Base-by-base conservation (phyloP, 179 eudicot species). In the Carnegiea gigantea region DNA sequence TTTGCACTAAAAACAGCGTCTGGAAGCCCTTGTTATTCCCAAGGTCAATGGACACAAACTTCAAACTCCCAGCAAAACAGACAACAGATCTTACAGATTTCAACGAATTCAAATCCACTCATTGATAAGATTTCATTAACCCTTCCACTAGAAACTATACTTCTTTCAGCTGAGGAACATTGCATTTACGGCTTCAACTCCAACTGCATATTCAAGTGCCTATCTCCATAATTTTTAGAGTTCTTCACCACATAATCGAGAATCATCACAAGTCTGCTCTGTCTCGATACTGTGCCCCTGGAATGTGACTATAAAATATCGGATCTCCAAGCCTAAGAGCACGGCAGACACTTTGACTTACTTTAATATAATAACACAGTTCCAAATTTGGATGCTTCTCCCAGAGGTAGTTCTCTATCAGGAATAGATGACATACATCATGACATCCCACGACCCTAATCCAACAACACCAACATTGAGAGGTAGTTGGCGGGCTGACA, bases 291-390 rank as follows among this genome's bases (percentile, higher is more conserved):
- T 75, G 24, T 17, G 10, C 38, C 26, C n/a, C 26, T 0, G 40
- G n/a, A 75, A 75, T 75, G 40, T 26, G 38, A 75, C 77, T 17
- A 75, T 48, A 9, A 26, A 23, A 48, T 53, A 75, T 75, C 11
- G 13, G 40, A 24, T 20, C 40, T 67, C 40, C 9, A 67, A 67
- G 18, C 38, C 60, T 44, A 28, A 23, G 59, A 48, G 57, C 38
- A 73, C 15, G 48, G 40, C 62, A 75, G 77, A 75, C 24, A 9
- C 36, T 49, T 49, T 6, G 26, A 15, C 15, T 48, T 75, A 40
- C 23, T 1, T 11, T 46, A 67, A 0, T 33, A 1, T 24, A 10
- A 28, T 17, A 67, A 26, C 40, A 67, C 38, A 14, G 40, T 14
- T 67, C 18, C 2, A 26, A 67, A 0, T 67, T 67, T 30, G 57